A percentile compares a stretch with the other conserved stretches of the same genome.
These are phyloP conservation scores for Cadophora luteo-olivacea DNA, from an alignment of 2,329 filamentous ascomycete genomes.

Conservation along the genomic window DNA sequence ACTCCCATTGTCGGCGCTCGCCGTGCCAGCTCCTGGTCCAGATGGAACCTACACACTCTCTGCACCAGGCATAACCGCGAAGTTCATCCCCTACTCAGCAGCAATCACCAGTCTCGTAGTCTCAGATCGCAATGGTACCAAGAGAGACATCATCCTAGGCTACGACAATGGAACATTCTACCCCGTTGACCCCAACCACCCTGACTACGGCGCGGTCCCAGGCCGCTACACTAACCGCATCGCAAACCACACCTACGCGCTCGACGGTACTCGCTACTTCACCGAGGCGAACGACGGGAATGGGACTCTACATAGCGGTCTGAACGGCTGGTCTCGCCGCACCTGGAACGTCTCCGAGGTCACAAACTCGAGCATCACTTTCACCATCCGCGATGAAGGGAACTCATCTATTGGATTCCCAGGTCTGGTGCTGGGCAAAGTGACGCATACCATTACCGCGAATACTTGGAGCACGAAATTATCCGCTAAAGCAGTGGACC, in stretches of 20 bases:
- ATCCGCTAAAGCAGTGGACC: conserved; percentile 70
- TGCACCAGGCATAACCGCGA: conserved; percentile 65
- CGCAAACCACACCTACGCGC: conserved; percentile 73
- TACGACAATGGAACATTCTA: conserved; percentile 80
- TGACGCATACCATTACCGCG: conserved; percentile 69
- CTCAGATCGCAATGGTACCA: conserved; percentile 64
- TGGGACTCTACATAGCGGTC: conserved; percentile 69
- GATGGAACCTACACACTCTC: conserved; percentile 76
- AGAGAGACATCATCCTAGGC: conserved; percentile 73
- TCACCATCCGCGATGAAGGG: conserved; percentile 66
- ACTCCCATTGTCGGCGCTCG: conserved; percentile 25
- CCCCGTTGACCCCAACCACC: conserved; percentile 64
- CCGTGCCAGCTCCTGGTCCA: conserved; percentile 51
- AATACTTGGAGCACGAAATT: conserved; percentile 75
- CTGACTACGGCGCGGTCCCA: conserved; percentile 73
- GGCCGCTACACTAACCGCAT: conserved; percentile 82
- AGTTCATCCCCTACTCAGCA: conserved; percentile 76
- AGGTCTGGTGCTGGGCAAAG: conserved; percentile 64
- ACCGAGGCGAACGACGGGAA: conserved; percentile 60
- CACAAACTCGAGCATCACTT: conserved; percentile 65
- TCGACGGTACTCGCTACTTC: conserved; percentile 60
- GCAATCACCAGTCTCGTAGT: conserved; percentile 74
- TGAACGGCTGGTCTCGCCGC: conserved; percentile 74
- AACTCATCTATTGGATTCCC: conserved; percentile 63
- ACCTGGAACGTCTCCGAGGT: conserved; percentile 66